Evolutionary conservation across 2,329 filamentous ascomycete genomes (phyloP).

Genomic region (Alternaria metachromatica): DNA sequence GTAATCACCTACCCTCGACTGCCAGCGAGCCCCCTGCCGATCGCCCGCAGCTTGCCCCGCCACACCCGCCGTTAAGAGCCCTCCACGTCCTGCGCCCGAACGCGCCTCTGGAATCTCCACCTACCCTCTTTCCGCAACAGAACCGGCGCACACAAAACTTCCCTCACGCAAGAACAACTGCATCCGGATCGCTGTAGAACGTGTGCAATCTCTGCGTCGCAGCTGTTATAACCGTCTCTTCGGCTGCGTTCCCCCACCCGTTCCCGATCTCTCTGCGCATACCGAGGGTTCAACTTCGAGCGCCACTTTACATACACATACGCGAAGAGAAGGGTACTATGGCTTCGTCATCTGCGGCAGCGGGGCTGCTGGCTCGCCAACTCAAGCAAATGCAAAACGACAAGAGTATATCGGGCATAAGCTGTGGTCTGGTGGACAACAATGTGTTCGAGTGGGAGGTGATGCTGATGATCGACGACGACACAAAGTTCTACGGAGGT

Average conservation of each 20-base stretch:
- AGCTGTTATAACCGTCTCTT: neutral
- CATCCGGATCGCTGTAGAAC: neutral
- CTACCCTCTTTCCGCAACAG: slow-evolving; percentile 5
- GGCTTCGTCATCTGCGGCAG: slow-evolving; percentile 61
- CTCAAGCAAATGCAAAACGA: slow-evolving; percentile 93
- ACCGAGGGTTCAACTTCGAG: slow-evolving; percentile 7
- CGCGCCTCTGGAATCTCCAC: slow-evolving; percentile 20
- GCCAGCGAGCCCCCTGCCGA: neutral
- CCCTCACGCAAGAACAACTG: neutral
- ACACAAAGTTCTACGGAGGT: slow-evolving; percentile 94
- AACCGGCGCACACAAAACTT: neutral
- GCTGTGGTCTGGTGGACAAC: slow-evolving; percentile 83
- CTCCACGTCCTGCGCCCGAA: slow-evolving; percentile 20
- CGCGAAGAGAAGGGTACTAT: slow-evolving; percentile 24
- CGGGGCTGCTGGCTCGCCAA: slow-evolving; percentile 79
- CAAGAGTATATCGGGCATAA: slow-evolving; percentile 93
- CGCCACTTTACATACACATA: slow-evolving; percentile 6
- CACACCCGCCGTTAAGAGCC: slow-evolving; percentile 5
- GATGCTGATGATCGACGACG: slow-evolving; percentile 97
- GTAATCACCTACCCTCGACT: neutral
- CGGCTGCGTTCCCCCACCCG: neutral
- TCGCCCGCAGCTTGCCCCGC: slow-evolving; percentile 30
- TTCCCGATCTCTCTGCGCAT: slow-evolving; percentile 2
- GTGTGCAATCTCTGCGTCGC: neutral
- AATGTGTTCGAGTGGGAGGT: slow-evolving; percentile 98